These are phyloP conservation scores for Rhizoclosmatium globosum DNA, from an alignment of 192 early-diverging fungal genomes.

Conservation along the genomic window DNA sequence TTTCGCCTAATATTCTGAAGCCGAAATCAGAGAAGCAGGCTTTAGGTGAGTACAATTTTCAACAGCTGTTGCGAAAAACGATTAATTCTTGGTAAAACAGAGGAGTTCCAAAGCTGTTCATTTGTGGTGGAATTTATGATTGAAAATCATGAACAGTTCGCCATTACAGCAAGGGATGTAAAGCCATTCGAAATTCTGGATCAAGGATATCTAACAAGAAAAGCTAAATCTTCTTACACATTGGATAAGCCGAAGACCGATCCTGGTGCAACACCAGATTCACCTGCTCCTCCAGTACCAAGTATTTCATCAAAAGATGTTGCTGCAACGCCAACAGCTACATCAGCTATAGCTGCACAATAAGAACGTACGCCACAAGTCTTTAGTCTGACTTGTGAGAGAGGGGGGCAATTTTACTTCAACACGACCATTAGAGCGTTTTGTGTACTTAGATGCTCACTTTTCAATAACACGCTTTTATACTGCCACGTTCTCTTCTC, in stretches of 20 bases:
- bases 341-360: background rate
- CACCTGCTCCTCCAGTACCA: no score
- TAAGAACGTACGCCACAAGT: background rate
- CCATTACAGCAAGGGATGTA: slow-evolving; percentile 33
- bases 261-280: no score
- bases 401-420: no score
- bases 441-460: background rate
- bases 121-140: slow-evolving; percentile 54
- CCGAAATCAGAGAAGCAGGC: slow-evolving; percentile 49
- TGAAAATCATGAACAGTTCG: slow-evolving; percentile 51
- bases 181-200: slow-evolving; percentile 54
- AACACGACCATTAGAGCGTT: no score
- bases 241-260: no score
- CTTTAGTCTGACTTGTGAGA: no score
- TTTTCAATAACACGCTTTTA: background rate
- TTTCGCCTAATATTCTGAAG: slow-evolving; percentile 56
- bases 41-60: slow-evolving; percentile 14
- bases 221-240: background rate
- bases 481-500: no score
- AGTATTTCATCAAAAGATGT: background rate
- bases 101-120: slow-evolving; percentile 58
- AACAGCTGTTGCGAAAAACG: background rate
- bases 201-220: slow-evolving; percentile 32
- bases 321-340: background rate
- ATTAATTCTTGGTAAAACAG: slow-evolving; percentile 16